A percentile compares a stretch with the other conserved stretches of the same genome.
These are phyloP conservation scores for Avena eriantha DNA, from an alignment of 176 grass and related monocot genomes.

Conservation along the genomic window DNA sequence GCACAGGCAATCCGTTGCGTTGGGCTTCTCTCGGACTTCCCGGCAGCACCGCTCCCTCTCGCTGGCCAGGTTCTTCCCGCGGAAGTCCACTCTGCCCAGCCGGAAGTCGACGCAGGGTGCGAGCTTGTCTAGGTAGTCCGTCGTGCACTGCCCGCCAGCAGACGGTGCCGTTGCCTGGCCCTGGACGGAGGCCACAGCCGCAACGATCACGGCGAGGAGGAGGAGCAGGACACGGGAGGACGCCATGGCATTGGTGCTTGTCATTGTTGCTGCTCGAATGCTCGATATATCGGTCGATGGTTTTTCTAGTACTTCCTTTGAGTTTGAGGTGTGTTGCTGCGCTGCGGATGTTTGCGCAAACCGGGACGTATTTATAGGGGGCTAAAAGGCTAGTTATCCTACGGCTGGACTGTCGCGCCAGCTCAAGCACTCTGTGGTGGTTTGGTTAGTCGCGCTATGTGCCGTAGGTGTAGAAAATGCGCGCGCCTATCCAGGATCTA, in stretches of 20 bases:
- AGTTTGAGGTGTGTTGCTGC: not conserved
- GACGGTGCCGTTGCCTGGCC: not conserved
- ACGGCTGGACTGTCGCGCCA: too few relatives aligned
- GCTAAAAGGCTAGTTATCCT: not conserved
- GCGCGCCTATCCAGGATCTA: too few relatives aligned
- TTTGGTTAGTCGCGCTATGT: too few relatives aligned
- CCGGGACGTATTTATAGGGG: not conserved
- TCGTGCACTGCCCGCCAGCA: not conserved
- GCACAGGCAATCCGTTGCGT: not conserved
- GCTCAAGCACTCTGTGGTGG: too few relatives aligned
- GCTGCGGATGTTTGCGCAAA: not conserved
- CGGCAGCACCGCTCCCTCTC: not conserved
- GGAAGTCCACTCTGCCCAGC: not conserved
- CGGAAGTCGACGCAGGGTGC: not conserved
- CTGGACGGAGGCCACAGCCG: not conserved
- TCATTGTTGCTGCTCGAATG: not conserved
- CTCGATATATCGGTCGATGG: not conserved
- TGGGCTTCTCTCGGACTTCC: not conserved
- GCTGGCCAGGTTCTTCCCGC: not conserved
- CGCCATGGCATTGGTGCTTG: not conserved
- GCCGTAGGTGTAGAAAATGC: too few relatives aligned
- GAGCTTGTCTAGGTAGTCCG: not conserved
- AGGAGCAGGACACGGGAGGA: not conserved
- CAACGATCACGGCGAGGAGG: not conserved
- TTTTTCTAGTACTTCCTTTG: not conserved